Base-by-base conservation (phyloP, 2,329 filamentous ascomycete genomes). In the Sporothrix euskadiensis region DNA sequence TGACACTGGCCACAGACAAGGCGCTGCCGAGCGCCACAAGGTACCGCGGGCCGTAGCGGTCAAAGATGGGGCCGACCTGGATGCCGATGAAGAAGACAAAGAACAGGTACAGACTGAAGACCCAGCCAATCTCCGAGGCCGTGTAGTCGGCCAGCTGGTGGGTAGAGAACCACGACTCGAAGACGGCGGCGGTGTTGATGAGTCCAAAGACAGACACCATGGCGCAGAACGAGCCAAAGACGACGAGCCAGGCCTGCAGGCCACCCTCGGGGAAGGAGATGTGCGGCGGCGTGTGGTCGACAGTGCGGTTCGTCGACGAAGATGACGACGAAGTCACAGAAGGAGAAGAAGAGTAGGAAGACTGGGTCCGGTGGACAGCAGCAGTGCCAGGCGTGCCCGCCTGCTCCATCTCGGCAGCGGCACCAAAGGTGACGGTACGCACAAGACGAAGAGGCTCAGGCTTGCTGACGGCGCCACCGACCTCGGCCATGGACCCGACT, bases 51-150 rank as follows among this genome's bases (percentile, higher is more conserved):
- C 94, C 94, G 76, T 91, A 87, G 65, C 87, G 87, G 79, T 97
- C 94, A 79, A 97, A 97, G 52, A 96, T 81, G 0, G 94, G 93
- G 0, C 94, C 94, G 69, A 94, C 90, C 78, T 95, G 92, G 10
- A 97, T 88, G 35, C 93, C 93, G 52, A 92, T 89, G 78, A 95
- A 93, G 80, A 96, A 95, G 63, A 92, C 88, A 65, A 95, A 83
- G 79, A 96, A 97, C 41, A 93, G 85, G 79, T 94, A 95, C 70
- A 96, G 83, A 77, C 91, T 90, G 78, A 95, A 94, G 76, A 97
- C 93, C 94, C 94, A 97, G n/a, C 92, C 92, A 68, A 94, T 90
- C 70, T 88, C 85, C 4, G 90, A 90, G 12, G 90, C 86, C 72
- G 83, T 87, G 80, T 94, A 90, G 30, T 86, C 82, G n/a, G 83